Conservation (phyloP, 2,329 filamentous ascomycete species). For the Alternaria arborescens region DNA sequence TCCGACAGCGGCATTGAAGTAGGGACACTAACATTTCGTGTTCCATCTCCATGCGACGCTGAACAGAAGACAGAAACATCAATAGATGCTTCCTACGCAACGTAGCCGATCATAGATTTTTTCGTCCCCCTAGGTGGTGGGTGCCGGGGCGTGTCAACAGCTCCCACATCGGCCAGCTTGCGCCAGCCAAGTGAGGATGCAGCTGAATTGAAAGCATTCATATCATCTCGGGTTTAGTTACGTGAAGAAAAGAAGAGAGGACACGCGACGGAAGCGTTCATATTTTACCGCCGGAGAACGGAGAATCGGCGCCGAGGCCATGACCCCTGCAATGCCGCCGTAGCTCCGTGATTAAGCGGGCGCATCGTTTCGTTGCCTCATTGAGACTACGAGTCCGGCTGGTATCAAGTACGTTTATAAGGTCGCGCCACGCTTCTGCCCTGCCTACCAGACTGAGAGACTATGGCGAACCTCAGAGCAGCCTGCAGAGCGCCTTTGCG, state of each 20-base stretch:
- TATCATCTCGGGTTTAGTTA: slow-evolving; percentile 82
- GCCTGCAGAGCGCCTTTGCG: slow-evolving; percentile 52
- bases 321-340: slow-evolving; percentile 13
- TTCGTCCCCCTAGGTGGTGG: slow-evolving; percentile 59
- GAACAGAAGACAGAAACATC: slow-evolving; percentile 2
- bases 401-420: slow-evolving; percentile 30
- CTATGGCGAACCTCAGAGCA: slow-evolving; percentile 55
- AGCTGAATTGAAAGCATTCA: slow-evolving; percentile 69
- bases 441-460: slow-evolving; percentile 16
- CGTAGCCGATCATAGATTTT: slow-evolving; percentile 56
- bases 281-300: slow-evolving; percentile 33
- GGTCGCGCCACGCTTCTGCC: slow-evolving; percentile 22
- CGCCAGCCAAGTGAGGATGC: slow-evolving; percentile 62
- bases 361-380: slow-evolving; percentile 33
- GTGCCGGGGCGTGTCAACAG: slow-evolving; percentile 59
- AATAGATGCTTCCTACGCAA: slow-evolving; percentile 37
- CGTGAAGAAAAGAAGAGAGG: slow-evolving; percentile 60
- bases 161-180: slow-evolving; percentile 59
- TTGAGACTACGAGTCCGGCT: slow-evolving; percentile 35
- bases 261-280: slow-evolving; percentile 24
- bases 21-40: background rate
- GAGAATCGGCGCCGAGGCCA: slow-evolving; percentile 13
- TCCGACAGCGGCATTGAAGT: slow-evolving; percentile 1
- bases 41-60: background rate
- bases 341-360: slow-evolving; percentile 29